These are phyloP conservation scores for Middelhovenomyces tepae DNA, from an alignment of 805 yeast species.

Conservation along the genomic window DNA sequence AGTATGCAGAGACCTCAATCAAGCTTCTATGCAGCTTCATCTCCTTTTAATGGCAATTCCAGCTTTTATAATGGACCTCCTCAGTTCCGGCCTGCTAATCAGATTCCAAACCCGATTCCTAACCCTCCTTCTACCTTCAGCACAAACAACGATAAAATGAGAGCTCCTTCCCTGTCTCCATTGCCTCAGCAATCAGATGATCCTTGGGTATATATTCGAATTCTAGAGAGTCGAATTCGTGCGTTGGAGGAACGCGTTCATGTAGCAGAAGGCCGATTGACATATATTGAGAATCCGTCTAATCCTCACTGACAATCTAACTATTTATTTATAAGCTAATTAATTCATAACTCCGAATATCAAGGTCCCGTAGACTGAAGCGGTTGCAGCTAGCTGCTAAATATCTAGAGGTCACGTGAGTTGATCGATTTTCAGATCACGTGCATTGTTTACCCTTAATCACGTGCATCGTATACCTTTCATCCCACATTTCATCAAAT, in stretches of 20 bases:
- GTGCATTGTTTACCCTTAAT: too few species aligned
- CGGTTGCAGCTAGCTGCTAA: too few species aligned
- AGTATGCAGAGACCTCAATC: background rate
- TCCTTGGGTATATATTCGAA: conserved; percentile 18
- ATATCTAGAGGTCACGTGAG: too few species aligned
- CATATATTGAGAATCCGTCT: conserved; percentile 14
- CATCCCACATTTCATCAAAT: too few species aligned
- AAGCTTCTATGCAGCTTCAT: background rate
- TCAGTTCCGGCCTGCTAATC: background rate
- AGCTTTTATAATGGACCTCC: background rate
- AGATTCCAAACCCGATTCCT: background rate
- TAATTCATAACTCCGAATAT: too few species aligned
- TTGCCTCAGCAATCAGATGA: conserved; percentile 5
- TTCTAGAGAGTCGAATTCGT: conserved; percentile 23
- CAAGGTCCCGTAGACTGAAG: too few species aligned
- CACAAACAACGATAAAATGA: background rate
- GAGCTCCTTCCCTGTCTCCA: background rate
- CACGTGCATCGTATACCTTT: too few species aligned
- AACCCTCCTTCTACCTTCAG: conserved; percentile 1
- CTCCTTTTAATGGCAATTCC: background rate
- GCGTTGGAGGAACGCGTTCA: conserved; percentile 25
- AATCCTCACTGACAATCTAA: too few species aligned
- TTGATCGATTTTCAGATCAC: too few species aligned
- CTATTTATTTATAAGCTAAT: too few species aligned
- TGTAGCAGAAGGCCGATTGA: conserved; percentile 24